Percentiles rank a stretch among this genome's conserved stretches.
These are phyloP conservation scores for Miscanthus lutarioriparius DNA, from an alignment of 176 grass and related monocot species.

Conservation along the genomic window DNA sequence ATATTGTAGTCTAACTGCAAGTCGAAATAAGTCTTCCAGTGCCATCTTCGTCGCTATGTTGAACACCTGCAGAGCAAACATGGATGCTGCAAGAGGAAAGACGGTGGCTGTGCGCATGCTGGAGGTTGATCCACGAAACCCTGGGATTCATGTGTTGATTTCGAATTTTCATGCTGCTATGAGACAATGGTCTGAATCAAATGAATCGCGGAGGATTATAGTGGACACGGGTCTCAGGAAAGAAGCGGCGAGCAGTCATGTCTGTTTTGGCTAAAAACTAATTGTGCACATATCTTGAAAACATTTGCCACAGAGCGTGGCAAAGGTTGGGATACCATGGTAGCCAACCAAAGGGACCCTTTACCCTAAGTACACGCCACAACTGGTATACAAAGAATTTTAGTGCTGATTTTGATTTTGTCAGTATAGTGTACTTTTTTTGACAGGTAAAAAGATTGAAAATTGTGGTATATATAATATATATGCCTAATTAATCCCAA, in stretches of 20 bases:
- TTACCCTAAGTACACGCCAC: background rate
- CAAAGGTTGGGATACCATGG: background rate
- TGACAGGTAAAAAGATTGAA: background rate
- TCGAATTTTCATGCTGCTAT: constrained; percentile 57
- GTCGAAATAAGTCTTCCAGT: constrained; percentile 5
- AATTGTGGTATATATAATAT: background rate
- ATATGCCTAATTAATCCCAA: background rate
- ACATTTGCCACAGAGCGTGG: background rate
- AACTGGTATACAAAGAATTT: background rate
- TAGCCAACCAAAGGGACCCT: background rate
- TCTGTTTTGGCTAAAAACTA: constrained; percentile 20
- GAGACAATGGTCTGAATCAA: constrained; percentile 43
- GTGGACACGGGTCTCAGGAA: constrained; percentile 53
- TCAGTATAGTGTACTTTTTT: background rate
- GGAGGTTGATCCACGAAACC: constrained; percentile 41
- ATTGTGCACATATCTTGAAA: constrained; percentile 1
- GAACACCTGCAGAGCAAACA: constrained; percentile 47
- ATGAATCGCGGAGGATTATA: constrained; percentile 46
- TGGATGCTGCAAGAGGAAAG: constrained; percentile 56
- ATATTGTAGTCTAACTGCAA: constrained; percentile 39
- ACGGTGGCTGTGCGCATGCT: constrained; percentile 47
- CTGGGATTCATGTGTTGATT: constrained; percentile 51
- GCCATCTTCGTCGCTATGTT: constrained; percentile 67
- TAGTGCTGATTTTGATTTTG: background rate
- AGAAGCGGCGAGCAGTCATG: constrained; percentile 48